Conservation (phyloP, 257 asterid genomes). For the Solanum okadae region DNA sequence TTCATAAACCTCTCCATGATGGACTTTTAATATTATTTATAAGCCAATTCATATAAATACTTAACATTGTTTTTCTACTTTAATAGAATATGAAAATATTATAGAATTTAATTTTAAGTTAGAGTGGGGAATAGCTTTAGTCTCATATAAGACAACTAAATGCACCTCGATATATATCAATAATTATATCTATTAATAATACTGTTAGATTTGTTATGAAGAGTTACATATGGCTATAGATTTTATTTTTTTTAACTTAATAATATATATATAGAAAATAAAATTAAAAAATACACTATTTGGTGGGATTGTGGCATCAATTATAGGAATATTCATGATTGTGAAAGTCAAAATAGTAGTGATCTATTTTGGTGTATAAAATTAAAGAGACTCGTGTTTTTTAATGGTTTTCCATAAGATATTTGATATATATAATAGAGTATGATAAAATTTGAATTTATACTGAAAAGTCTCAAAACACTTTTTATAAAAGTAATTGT, state of each 20-base stretch:
- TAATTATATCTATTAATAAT: too few species aligned
- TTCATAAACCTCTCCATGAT: background rate
- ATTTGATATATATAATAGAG: background rate
- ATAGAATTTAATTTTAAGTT: too few species aligned
- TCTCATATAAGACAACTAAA: too few species aligned
- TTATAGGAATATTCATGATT: background rate
- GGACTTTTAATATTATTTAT: background rate
- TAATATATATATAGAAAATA: background rate
- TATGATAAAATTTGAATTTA: background rate
- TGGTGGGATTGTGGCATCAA: background rate
- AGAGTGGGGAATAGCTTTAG: too few species aligned
- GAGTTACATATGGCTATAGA: background rate
- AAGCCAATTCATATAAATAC: background rate
- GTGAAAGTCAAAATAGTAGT: background rate
- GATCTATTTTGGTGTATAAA: background rate
- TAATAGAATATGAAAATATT: too few species aligned
- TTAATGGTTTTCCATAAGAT: rapidly evolving
- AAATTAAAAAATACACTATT: background rate
- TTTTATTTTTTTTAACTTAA: background rate
- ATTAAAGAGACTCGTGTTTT: background rate
- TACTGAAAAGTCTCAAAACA: background rate
- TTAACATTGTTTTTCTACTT: background rate
- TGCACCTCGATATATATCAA: too few species aligned
- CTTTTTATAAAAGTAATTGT: background rate
- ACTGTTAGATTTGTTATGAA: background rate